These are phyloP conservation scores for Acer negundo DNA, from an alignment of 345 rosid genomes.

Conservation along the genomic window DNA sequence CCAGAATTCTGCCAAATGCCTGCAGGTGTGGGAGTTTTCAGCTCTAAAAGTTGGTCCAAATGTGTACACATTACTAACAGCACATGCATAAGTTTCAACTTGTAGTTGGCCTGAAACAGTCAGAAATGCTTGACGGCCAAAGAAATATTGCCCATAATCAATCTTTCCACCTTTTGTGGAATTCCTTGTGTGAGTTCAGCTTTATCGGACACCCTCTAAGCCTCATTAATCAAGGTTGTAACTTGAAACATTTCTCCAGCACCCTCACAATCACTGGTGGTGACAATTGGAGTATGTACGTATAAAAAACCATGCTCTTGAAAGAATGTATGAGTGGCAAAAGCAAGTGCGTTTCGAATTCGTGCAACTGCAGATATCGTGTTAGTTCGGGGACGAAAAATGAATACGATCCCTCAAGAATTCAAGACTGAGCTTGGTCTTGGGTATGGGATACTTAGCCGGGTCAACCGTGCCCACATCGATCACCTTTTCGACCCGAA, in stretches of 20 bases:
- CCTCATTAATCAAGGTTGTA: constrained; percentile 68
- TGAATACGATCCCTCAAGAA: constrained; percentile 74
- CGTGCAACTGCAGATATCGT: constrained; percentile 88
- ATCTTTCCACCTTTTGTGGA: constrained; percentile 70
- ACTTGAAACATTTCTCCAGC: constrained; percentile 99
- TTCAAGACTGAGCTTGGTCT: constrained; percentile 83
- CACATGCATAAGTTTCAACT: constrained; percentile 88
- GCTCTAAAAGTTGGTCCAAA: constrained; percentile 98
- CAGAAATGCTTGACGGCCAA: constrained; percentile 91
- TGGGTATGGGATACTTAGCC: constrained; percentile 75
- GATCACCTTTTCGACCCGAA: constrained; percentile 65
- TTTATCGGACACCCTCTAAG: constrained; percentile 44
- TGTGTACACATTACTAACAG: constrained; percentile 78
- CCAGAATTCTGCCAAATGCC: constrained; percentile 99
- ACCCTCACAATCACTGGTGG: constrained; percentile 96
- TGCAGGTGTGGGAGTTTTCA: constrained; percentile 89
- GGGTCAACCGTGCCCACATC: constrained; percentile 70
- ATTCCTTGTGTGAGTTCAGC: constrained; percentile 55
- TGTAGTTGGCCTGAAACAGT: constrained; percentile 95
- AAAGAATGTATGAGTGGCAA: constrained; percentile 85
- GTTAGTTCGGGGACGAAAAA: constrained; percentile 82
- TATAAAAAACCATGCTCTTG: constrained; percentile 70
- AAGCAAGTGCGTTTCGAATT: constrained; percentile 83
- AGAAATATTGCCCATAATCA: constrained; percentile 75
- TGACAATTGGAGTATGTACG: constrained; percentile 84